These are phyloP conservation scores for Kernera saxatilis DNA, from an alignment of 345 rosid genomes.

Conservation along the genomic window DNA sequence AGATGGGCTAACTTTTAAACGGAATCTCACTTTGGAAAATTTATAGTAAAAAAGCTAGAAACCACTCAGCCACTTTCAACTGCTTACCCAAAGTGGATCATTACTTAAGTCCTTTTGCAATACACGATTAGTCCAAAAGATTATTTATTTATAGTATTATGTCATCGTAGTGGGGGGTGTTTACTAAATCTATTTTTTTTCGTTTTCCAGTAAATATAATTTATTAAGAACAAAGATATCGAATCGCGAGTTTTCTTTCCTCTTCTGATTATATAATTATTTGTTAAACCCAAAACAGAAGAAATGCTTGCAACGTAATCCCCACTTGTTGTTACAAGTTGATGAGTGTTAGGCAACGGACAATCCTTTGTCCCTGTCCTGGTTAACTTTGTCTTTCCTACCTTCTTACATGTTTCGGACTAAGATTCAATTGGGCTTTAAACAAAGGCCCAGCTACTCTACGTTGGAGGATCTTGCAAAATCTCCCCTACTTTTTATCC, in stretches of 20 bases:
- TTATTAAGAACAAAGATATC: not conserved
- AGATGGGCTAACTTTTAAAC: not conserved
- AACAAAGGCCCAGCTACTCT: not conserved
- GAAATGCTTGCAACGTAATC: constrained; percentile 16
- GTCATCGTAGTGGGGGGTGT: constrained; percentile 9
- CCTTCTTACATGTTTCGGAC: not conserved
- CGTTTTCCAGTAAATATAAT: not conserved
- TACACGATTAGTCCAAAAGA: not conserved
- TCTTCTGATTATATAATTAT: constrained; percentile 2
- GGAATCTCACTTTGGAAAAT: constrained; percentile 4
- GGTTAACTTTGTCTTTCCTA: not conserved
- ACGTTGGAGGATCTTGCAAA: not conserved
- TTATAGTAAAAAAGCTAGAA: constrained; percentile 16
- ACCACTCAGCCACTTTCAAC: constrained; percentile 32
- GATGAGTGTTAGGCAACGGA: constrained; percentile 4
- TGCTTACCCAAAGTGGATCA: constrained; percentile 31
- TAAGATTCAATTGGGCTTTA: not conserved
- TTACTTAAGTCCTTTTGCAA: constrained; percentile 6
- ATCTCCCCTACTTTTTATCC: not conserved
- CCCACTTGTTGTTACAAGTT: constrained; percentile 24
- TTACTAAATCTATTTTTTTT: not conserved
- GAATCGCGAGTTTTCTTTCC: not conserved
- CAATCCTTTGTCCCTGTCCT: not conserved
- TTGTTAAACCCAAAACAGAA: constrained; percentile 4
- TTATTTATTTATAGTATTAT: not conserved